These are phyloP conservation scores for Metschnikowia bowlesiae DNA, from an alignment of 805 yeast species.

Conservation along the genomic window DNA sequence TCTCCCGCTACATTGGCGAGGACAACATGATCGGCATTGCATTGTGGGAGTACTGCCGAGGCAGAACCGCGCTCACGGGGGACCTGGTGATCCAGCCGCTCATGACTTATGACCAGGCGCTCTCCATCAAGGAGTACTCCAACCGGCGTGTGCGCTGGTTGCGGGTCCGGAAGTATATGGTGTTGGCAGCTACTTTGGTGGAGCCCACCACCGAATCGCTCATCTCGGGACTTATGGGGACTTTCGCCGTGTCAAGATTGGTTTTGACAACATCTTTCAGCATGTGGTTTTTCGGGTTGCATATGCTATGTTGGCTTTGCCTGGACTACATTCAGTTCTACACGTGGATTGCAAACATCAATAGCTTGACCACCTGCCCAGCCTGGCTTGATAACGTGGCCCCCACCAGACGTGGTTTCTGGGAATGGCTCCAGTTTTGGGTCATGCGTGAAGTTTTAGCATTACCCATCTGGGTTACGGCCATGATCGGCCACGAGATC, in stretches of 20 bases:
- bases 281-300: slow-evolving; percentile 41
- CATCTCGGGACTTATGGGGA: slow-evolving; percentile 62
- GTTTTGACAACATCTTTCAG: slow-evolving; percentile 28
- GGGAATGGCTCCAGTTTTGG: slow-evolving; percentile 48
- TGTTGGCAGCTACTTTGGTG: slow-evolving; percentile 71
- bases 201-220: slow-evolving; percentile 85
- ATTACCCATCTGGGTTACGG: slow-evolving; percentile 76
- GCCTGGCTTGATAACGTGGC: slow-evolving; percentile 16
- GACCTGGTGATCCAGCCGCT: slow-evolving; percentile 78
- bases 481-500: slow-evolving; percentile 70
- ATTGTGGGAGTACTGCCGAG: slow-evolving; percentile 62
- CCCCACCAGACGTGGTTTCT: slow-evolving; percentile 14
- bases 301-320: slow-evolving; percentile 57
- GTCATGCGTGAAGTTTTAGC: slow-evolving; percentile 66
- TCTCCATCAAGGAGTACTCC: slow-evolving; percentile 51
- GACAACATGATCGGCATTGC: slow-evolving; percentile 91
- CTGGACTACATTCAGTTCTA: slow-evolving; percentile 61
- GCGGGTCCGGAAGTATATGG: slow-evolving; percentile 84
- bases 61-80: slow-evolving; percentile 72
- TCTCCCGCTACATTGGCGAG: slow-evolving; percentile 82
- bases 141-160: slow-evolving; percentile 78
- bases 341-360: slow-evolving; percentile 32
- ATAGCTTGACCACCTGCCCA: slow-evolving; percentile 4
- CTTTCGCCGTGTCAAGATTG: slow-evolving; percentile 50
- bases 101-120: slow-evolving; percentile 30